Evolutionary conservation across 768 basidiomycete species (phyloP).

Genomic region (Coprinopsis sp.): DNA sequence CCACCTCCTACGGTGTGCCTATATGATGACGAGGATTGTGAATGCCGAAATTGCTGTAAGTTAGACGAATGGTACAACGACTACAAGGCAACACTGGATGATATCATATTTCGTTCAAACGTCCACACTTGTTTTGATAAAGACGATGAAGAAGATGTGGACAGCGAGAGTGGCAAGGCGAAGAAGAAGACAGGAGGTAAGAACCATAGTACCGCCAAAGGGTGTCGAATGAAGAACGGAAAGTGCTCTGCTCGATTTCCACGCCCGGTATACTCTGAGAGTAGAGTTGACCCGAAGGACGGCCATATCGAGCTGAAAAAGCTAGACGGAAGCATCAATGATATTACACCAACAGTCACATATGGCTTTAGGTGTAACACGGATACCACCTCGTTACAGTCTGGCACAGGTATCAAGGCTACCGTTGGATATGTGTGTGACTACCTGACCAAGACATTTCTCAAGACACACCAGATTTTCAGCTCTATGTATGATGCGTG

Average conservation of each 20-base stretch:
- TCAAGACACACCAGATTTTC: slow-evolving; percentile 5
- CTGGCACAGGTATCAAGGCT: slow-evolving; percentile 1
- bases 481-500: not conserved
- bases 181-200: no score
- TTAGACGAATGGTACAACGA: no score
- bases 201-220: not conserved
- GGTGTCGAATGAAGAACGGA: not conserved
- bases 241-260: not conserved
- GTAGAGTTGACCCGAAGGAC: not conserved
- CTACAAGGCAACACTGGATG: no score
- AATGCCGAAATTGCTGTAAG: no score
- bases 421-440: not conserved
- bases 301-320: not conserved
- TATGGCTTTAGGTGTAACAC: not conserved
- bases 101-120: not conserved
- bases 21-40: no score
- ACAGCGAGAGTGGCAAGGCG: no score
- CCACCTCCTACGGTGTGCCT: no score
- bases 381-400: not conserved
- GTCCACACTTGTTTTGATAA: no score
- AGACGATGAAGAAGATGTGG: not conserved
- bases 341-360: not conserved
- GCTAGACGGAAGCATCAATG: not conserved
- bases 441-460: not conserved
- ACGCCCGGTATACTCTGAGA: not conserved